Evolutionary conservation across 129 eudicot genomes (phyloP).

Genomic region (Scalesia atractyloides): DNA sequence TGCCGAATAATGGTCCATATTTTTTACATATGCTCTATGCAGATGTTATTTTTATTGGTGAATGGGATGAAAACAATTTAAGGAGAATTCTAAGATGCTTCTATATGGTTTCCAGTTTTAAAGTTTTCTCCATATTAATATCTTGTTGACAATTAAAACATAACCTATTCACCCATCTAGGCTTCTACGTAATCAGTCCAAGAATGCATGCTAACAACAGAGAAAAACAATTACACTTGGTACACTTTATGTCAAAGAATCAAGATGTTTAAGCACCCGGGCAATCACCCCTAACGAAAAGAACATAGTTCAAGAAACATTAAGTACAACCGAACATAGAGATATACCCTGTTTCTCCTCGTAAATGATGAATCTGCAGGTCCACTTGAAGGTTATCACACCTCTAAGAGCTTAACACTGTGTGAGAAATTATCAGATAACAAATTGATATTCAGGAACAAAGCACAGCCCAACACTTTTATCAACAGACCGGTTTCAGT

Average conservation of each 20-base stretch:
- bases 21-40: too few species aligned
- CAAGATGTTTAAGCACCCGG: slow-evolving; percentile 5
- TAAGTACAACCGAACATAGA: slow-evolving; percentile 9
- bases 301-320: neutral
- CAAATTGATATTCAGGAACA: neutral
- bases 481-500: neutral
- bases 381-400: slow-evolving; percentile 10
- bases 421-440: neutral
- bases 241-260: slow-evolving; percentile 6
- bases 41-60: too few species aligned
- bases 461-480: neutral
- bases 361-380: neutral
- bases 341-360: slow-evolving; percentile 15
- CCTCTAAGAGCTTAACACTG: slow-evolving; percentile 2
- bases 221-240: neutral
- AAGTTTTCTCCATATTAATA: too few species aligned
- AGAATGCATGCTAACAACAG: neutral
- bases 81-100: too few species aligned
- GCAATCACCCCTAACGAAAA: neutral
- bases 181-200: too few species aligned
- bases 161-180: too few species aligned
- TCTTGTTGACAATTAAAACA: too few species aligned
- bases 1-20: too few species aligned
- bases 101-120: too few species aligned
- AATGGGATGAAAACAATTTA: too few species aligned